Conservation (phyloP, 139 green algal species). For the Chlorella sp. region DNA sequence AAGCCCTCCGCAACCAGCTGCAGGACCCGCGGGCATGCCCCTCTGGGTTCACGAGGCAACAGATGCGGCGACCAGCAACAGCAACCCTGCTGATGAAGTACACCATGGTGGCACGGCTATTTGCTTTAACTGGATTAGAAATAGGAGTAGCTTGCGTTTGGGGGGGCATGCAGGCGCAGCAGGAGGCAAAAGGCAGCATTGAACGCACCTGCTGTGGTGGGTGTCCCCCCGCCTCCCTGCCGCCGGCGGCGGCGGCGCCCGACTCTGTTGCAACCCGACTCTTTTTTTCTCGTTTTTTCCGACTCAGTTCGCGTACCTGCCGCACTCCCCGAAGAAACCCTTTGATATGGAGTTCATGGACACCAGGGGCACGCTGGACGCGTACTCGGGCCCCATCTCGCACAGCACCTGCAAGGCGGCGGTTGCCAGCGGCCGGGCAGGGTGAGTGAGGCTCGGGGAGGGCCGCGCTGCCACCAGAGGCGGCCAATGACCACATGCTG, state of each 20-base stretch:
- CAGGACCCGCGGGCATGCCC: too few relatives aligned
- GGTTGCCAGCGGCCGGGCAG: background rate
- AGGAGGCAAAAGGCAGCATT: background rate
- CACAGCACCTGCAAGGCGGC: slow-evolving; percentile 39
- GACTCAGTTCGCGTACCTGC: slow-evolving; percentile 44
- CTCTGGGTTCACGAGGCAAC: too few relatives aligned
- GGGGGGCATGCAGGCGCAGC: too few relatives aligned
- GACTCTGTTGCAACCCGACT: background rate
- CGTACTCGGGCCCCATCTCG: slow-evolving; percentile 57
- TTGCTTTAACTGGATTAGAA: too few relatives aligned
- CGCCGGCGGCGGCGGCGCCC: too few relatives aligned
- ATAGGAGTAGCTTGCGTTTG: too few relatives aligned
- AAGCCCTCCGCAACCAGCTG: too few relatives aligned
- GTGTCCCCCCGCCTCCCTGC: background rate
- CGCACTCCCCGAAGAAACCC: slow-evolving; percentile 90
- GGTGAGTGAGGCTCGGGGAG: background rate
- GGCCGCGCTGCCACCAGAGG: too few relatives aligned
- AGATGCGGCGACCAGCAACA: too few relatives aligned
- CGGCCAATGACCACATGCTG: too few relatives aligned
- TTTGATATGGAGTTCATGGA: slow-evolving; percentile 93
- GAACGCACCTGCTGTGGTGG: background rate
- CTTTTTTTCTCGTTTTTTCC: background rate
- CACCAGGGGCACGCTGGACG: slow-evolving; percentile 66
- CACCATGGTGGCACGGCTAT: too few relatives aligned
- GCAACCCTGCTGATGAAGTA: too few relatives aligned